phyloP scores from a whole-genome alignment of 2,329 filamentous ascomycete genomes.

The Xylariaceae sp. region DNA sequence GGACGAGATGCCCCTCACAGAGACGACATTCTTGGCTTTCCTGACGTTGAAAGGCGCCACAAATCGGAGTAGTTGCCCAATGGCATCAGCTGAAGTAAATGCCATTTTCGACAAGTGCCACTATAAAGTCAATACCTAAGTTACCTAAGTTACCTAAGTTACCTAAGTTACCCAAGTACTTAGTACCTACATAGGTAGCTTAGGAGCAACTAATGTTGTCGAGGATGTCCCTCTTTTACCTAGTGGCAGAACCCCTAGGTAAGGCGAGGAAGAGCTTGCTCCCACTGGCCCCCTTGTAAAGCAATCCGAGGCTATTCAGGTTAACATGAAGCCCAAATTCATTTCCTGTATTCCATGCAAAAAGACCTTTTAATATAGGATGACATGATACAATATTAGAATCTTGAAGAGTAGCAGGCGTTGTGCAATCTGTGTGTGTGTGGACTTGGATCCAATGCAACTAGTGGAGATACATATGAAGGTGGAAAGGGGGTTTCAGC shows the following conservation, averaged over 20 bases:
- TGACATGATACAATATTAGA: neutral
- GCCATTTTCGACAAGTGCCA: constrained; percentile 3
- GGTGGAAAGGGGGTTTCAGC: neutral
- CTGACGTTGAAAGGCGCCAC: neutral
- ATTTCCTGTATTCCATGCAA: neutral
- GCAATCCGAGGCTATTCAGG: too few relatives aligned
- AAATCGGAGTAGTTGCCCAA: constrained; percentile 16
- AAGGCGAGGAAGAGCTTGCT: too few relatives aligned
- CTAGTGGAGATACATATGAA: neutral
- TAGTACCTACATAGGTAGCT: too few relatives aligned
- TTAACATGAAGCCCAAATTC: too few relatives aligned
- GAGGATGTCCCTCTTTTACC: neutral
- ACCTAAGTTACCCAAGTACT: too few relatives aligned
- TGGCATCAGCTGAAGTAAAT: constrained; percentile 6
- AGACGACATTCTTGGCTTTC: neutral
- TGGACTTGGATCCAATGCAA: neutral
- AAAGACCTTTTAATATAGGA: neutral
- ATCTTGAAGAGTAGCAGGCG: neutral
- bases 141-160: too few relatives aligned
- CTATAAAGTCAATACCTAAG: neutral
- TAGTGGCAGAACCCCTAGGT: too few relatives aligned
- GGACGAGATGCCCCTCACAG: constrained; percentile 10
- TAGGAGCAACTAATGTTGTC: too few relatives aligned
- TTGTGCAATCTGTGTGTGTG: neutral
- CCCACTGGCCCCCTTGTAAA: too few relatives aligned